A percentile compares a stretch with the other conserved stretches of the same genome.
Evolutionary conservation across 73 alveolate genomes (phyloP).

Genomic region (Stentor roeselii): DNA sequence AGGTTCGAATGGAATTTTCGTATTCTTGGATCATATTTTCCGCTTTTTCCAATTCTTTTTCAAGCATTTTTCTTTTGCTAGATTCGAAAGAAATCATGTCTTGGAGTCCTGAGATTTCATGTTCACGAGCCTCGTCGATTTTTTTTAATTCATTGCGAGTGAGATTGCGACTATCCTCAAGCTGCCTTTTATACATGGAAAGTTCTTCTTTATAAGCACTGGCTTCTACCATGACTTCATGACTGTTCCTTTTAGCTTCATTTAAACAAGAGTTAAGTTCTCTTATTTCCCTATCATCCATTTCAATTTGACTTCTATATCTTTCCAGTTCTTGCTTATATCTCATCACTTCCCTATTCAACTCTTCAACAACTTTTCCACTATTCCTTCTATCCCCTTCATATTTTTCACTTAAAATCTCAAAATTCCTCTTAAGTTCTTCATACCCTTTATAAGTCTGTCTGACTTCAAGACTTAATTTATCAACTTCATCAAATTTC

Average conservation of each 20-base stretch:
- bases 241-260: neutral
- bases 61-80: neutral
- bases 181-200: neutral
- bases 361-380: neutral
- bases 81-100: neutral
- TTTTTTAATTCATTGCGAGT: neutral
- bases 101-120: neutral
- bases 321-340: neutral
- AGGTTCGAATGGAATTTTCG: neutral
- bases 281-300: neutral
- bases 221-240: neutral
- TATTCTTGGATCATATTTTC: neutral
- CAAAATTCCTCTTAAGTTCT: neutral
- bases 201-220: neutral
- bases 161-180: neutral
- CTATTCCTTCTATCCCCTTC: neutral
- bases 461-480: neutral
- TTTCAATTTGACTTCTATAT: neutral
- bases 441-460: neutral
- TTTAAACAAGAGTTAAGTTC: neutral
- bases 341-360: slow-evolving; percentile 3
- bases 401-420: neutral
- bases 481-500: neutral
- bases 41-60: slow-evolving; percentile 23
- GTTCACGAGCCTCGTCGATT: neutral